These are phyloP conservation scores for Psophocarpus tetragonolobus DNA, from an alignment of 306 rosid genomes.

Conservation along the genomic window DNA sequence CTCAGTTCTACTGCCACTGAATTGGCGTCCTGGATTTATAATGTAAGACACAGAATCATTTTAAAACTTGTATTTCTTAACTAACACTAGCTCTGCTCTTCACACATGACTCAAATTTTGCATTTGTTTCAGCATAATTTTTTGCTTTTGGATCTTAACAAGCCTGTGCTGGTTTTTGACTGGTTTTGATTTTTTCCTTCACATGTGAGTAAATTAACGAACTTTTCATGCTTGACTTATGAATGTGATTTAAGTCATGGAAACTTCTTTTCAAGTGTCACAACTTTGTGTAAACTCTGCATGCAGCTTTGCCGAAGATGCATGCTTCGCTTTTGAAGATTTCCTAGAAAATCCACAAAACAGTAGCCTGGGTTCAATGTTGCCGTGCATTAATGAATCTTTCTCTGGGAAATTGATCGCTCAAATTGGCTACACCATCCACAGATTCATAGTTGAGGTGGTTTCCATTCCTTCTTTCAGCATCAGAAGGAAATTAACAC, in stretches of 20 bases:
- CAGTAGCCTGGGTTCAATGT: constrained; percentile 56
- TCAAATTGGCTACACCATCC: constrained; percentile 57
- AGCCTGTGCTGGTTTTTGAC: constrained; percentile 64
- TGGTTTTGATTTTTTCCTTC: constrained; percentile 69
- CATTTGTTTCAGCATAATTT: constrained; percentile 53
- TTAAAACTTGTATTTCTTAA: neutral
- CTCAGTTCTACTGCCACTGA: constrained; percentile 55
- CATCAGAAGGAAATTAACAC: neutral
- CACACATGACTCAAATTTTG: neutral
- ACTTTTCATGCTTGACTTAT: constrained; percentile 2
- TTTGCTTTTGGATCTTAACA: constrained; percentile 68
- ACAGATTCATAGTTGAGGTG: constrained; percentile 57
- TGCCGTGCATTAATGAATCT: constrained; percentile 62
- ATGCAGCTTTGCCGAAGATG: constrained; percentile 67
- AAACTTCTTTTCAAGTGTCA: neutral
- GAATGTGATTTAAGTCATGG: neutral
- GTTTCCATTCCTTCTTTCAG: neutral
- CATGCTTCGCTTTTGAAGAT: constrained; percentile 63
- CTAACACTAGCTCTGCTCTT: neutral
- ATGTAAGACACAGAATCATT: constrained; percentile 43
- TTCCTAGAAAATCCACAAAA: constrained; percentile 52
- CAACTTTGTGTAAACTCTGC: neutral
- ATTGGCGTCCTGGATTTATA: constrained; percentile 75
- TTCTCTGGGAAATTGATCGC: constrained; percentile 45
- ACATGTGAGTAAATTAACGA: constrained; percentile 55